Evolutionary conservation across 2,329 filamentous ascomycete genomes (phyloP), one percentile per base, ranked within the genome.

Genomic region (Penicillium hesseltinei): DNA sequence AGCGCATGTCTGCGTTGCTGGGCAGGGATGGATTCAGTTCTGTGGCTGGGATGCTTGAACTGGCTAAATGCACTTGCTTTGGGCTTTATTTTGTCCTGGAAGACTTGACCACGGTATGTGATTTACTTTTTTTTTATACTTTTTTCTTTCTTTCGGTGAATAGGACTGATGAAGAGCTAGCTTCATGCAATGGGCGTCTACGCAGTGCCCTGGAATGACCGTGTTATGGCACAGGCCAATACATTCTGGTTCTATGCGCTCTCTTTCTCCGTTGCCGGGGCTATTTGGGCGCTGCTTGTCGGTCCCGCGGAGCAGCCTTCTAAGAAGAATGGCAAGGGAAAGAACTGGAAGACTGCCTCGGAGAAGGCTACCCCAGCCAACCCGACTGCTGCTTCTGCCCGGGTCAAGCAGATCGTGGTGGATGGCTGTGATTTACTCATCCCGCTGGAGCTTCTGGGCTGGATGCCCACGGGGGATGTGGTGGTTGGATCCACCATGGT

Each of bases 241-340:
- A 81, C 84, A 51, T 86, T 88, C 72, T 92, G 89, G 89, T 82
- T 90, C 61, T 83, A 86, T 39, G 81, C 82, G 0, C 75, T 91
- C 23, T 74, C 74, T 11, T 81, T 82, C 57, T 83, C 81, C 0
- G 73, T 84, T 0, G 42, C 81, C 3, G 67, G 69, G 0, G 60
- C 64, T 11, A 31, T 68, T 0, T 71, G 66, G 63, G 61, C 61
- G 5, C 51, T 71, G 36, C 42, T 66, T 23, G 59, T 62, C 43
- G 27, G 21, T 19, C 39, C 61, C 11, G 17, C 47, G 7, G 23
- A 57, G 42, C 29, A 39, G 56, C 74, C 49, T 4, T n/a, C 71
- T 69, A 47, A 61, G 44, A 40, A 42, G 25, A 51, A 57, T 11
- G 39, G 29, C 2, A 61, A 60, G 39, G 43, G 59, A 66, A 72